A percentile compares a stretch with the other conserved stretches of the same genome.
phyloP scores from a whole-genome alignment of 2,329 filamentous ascomycete species.

The Calonectria montana region DNA sequence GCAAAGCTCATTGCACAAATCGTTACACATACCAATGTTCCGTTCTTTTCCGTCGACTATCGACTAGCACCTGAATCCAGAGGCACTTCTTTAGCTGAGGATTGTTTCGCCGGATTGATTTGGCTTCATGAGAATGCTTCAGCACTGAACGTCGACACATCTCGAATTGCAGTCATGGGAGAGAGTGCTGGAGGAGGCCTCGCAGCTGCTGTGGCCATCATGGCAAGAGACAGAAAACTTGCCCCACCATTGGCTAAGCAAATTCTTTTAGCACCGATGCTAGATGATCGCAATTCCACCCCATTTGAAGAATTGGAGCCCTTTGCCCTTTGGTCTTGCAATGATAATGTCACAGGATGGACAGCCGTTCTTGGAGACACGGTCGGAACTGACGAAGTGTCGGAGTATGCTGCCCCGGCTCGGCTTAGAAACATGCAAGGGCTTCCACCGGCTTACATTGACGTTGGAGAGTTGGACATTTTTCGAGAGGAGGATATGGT shows the following conservation, averaged over 20 bases:
- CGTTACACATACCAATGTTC: background rate
- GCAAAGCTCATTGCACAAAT: background rate
- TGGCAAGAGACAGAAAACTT: conserved; percentile 3
- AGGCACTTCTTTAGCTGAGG: conserved; percentile 1
- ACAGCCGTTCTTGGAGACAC: background rate
- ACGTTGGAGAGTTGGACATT: conserved; percentile 2
- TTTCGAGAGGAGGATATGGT: background rate
- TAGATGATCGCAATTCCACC: conserved; percentile 13
- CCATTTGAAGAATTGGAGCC: background rate
- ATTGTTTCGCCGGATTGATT: conserved; percentile 4
- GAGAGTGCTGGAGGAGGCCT: conserved; percentile 24
- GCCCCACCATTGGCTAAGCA: conserved; percentile 10
- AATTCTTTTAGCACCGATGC: conserved; percentile 18
- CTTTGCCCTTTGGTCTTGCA: background rate
- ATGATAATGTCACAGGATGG: background rate
- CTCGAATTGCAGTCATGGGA: conserved; percentile 21
- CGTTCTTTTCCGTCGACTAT: conserved; percentile 25
- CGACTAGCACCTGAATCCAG: conserved; percentile 17
- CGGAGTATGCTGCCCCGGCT: background rate
- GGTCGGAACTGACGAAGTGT: background rate
- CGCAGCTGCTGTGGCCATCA: conserved; percentile 4
- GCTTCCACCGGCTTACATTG: background rate
- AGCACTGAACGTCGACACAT: background rate
- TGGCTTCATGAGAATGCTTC: background rate
- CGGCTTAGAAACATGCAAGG: background rate